A percentile compares a stretch with the other conserved stretches of the same genome.
phyloP scores from a whole-genome alignment of 2,329 filamentous ascomycete species.

The Aspergillus pseudoviridinutans region DNA sequence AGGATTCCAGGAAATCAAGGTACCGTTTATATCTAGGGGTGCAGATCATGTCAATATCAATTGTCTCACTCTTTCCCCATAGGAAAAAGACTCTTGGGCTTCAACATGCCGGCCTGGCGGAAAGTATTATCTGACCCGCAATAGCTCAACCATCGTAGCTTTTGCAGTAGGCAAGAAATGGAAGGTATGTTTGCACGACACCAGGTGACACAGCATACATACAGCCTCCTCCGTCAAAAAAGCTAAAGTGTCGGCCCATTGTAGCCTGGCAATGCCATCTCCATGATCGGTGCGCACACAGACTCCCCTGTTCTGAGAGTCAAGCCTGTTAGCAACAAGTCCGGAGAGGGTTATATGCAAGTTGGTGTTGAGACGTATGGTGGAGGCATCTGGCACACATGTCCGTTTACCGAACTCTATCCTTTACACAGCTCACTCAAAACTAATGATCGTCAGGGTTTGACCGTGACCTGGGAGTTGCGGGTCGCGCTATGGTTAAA shows the following conservation, averaged over 20 bases:
- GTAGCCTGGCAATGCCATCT: constrained; percentile 77
- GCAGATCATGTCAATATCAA: background rate
- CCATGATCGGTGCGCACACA: constrained; percentile 94
- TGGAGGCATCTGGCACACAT: constrained; percentile 95
- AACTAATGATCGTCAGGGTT: constrained; percentile 57
- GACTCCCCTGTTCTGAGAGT: constrained; percentile 89
- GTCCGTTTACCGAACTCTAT: constrained; percentile 29
- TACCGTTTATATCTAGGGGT: constrained; percentile 21
- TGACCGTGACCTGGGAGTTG: constrained; percentile 86
- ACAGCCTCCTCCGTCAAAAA: background rate
- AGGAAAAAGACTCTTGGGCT: constrained; percentile 86
- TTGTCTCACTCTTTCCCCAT: background rate
- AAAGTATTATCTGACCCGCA: constrained; percentile 94
- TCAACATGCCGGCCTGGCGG: constrained; percentile 75
- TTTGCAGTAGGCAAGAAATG: constrained; percentile 89
- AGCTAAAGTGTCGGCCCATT: background rate
- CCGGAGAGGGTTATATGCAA: constrained; percentile 81
- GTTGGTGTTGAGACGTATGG: constrained; percentile 96
- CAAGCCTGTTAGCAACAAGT: constrained; percentile 91
- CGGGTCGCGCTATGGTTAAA: constrained; percentile 79
- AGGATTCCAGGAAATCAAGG: constrained; percentile 80
- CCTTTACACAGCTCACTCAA: background rate
- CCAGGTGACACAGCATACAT: background rate
- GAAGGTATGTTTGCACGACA: constrained; percentile 48
- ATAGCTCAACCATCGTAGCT: constrained; percentile 85